Evolutionary conservation across 805 yeast species (phyloP).

Genomic region (Jamesozyma piceae): DNA sequence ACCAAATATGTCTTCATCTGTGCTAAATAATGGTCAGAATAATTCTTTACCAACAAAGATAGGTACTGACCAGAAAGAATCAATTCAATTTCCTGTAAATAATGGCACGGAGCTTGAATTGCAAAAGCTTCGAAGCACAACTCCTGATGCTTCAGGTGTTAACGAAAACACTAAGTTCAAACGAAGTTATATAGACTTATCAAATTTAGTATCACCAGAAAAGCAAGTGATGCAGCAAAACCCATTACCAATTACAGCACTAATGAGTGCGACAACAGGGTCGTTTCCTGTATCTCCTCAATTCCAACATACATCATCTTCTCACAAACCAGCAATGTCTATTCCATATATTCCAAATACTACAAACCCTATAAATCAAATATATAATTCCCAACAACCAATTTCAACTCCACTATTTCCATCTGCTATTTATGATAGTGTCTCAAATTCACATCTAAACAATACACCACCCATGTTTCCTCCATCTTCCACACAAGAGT

Average conservation of each 20-base stretch:
- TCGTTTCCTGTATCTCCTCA: not conserved
- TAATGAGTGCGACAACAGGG: not conserved
- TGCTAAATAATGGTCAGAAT: too few relatives aligned
- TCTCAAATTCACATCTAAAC: not conserved
- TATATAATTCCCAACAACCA: not conserved
- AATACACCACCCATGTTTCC: not conserved
- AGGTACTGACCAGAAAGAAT: too few relatives aligned
- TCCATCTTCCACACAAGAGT: not conserved
- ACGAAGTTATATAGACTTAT: constrained; percentile 17
- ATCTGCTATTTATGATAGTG: constrained; percentile 1
- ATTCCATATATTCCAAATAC: constrained; percentile 1
- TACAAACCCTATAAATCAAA: not conserved
- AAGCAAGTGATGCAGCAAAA: not conserved
- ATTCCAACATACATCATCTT: not conserved
- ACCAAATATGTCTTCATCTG: too few relatives aligned
- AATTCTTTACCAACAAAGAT: too few relatives aligned
- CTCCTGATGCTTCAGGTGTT: too few relatives aligned
- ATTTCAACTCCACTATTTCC: not conserved
- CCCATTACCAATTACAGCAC: not conserved
- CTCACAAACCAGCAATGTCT: not conserved
- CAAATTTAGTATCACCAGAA: not conserved
- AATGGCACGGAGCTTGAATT: too few relatives aligned
- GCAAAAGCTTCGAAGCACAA: too few relatives aligned
- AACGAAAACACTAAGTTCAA: constrained; percentile 1
- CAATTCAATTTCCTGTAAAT: too few relatives aligned